Evolutionary conservation across 805 yeast species (phyloP), one percentile per base, ranked within the genome.

Genomic region (Barnettozyma salicaria): DNA sequence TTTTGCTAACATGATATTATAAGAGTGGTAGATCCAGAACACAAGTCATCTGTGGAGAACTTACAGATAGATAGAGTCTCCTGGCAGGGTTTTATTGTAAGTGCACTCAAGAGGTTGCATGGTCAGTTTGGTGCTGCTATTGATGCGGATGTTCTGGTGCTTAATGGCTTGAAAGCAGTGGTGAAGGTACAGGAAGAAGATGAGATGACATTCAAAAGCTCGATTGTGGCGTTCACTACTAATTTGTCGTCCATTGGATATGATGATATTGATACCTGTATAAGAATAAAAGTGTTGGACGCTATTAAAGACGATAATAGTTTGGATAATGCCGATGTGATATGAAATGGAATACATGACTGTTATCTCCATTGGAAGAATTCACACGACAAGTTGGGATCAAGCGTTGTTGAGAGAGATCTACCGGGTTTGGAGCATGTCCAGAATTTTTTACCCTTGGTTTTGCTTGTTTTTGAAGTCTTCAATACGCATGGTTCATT

Each of bases 391-490:
- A 54, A 60, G 10, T 59, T 62, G 7, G 41, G 22, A 32, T 58
- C 52, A n/a, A n/a, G n/a, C n/a, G n/a, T n/a, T n/a, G n/a, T n/a
- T n/a, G n/a, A n/a, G n/a, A n/a, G n/a, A n/a, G n/a, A n/a, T n/a
- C n/a, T n/a, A n/a, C n/a, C n/a, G n/a, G n/a, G n/a, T n/a, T 63
- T 58, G 0, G 61, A 42, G 49, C 81, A 76, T 17, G 71, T 63
- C 80, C 80, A 76, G 44, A 76, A 76, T 43, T 67, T 70, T 36
- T 59, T 63, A 0, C 80, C 80, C 26, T 60, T 66, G 40, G 70
- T 70, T 19, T 58, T 53, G 4, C 52, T 37, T 1, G 70, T 68
- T 44, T 55, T 64, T 0, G 76, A 72, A 0, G 74, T 65, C 42
- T 68, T 60, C 31, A 75, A 44, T 4, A 65, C 55, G 23, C 77